phyloP scores from a whole-genome alignment of 176 grass and related monocot species.

The Musa schizocarpa region DNA sequence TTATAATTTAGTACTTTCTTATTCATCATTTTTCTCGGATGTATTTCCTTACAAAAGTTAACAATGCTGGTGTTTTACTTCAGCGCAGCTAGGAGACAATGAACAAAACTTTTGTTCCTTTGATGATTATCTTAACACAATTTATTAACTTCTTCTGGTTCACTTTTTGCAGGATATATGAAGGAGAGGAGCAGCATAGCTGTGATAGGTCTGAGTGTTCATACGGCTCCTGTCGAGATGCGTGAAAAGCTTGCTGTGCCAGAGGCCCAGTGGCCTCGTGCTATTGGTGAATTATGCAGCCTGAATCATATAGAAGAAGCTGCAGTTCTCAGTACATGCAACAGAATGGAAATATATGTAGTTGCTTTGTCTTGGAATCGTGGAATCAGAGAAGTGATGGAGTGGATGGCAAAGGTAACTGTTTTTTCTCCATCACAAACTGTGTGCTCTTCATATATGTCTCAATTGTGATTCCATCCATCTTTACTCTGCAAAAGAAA shows the following conservation, averaged over 20 bases:
- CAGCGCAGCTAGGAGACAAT: neutral
- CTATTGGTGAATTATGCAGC: constrained; percentile 74
- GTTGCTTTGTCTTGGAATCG: constrained; percentile 93
- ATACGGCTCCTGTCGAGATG: constrained; percentile 92
- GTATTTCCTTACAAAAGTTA: neutral
- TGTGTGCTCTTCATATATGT: neutral
- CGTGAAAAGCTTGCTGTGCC: constrained; percentile 91
- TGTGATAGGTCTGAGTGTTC: constrained; percentile 83
- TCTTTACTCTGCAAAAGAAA: neutral
- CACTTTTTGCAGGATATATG: constrained; percentile 69
- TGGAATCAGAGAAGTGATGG: constrained; percentile 89
- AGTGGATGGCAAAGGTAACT: constrained; percentile 96
- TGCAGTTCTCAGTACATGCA: constrained; percentile 96
- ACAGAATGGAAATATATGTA: constrained; percentile 96
- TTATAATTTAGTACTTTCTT: neutral
- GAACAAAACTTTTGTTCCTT: neutral
- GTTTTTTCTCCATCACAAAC: neutral
- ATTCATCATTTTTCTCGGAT: neutral
- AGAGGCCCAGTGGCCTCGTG: constrained; percentile 78
- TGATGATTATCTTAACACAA: constrained; percentile 1
- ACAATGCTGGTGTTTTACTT: neutral
- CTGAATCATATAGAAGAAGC: constrained; percentile 96
- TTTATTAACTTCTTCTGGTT: constrained; percentile 20
- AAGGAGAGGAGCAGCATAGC: constrained; percentile 94
- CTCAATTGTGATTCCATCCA: constrained; percentile 5